These are phyloP conservation scores for Exophiala sp. DNA, from an alignment of 2,329 filamentous ascomycete species.

Conservation along the genomic window DNA sequence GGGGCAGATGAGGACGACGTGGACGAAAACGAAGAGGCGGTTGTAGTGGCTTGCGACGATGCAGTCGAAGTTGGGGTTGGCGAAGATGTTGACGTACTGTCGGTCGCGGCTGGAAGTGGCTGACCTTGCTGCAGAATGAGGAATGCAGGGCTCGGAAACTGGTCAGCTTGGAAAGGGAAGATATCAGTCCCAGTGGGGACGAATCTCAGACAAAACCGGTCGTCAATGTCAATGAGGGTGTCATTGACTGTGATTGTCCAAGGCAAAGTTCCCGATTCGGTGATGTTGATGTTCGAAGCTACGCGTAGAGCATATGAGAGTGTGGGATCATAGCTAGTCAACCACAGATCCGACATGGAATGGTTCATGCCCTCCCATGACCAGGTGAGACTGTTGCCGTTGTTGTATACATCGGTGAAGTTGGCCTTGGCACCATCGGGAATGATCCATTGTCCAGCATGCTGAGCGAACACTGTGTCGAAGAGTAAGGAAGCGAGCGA, in stretches of 20 bases:
- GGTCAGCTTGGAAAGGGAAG: background rate
- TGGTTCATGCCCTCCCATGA: conserved; percentile 3
- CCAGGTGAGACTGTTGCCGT: conserved; percentile 5
- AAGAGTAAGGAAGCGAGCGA: background rate
- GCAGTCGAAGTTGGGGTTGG: background rate
- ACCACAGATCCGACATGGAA: conserved; percentile 5
- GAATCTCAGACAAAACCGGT: conserved; percentile 1
- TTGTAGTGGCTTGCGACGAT: background rate
- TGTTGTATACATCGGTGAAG: conserved; percentile 1
- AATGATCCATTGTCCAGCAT: conserved; percentile 1
- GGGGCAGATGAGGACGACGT: background rate
- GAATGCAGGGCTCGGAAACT: conserved; percentile 5
- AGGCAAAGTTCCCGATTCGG: conserved; percentile 1
- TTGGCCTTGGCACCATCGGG: background rate
- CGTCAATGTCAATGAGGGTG: background rate
- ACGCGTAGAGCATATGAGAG: conserved; percentile 3
- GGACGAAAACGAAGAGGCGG: background rate
- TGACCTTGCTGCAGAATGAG: background rate
- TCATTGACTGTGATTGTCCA: conserved; percentile 4
- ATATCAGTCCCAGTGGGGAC: background rate
- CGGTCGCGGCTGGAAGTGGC: background rate
- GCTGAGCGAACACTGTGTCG: background rate
- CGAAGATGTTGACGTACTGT: background rate
- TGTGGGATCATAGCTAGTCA: conserved; percentile 2
- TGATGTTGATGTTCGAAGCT: conserved; percentile 5